Evolutionary conservation across 495 filamentous ascomycete species (phyloP), one percentile per base, ranked within the genome.

Genomic region (Hypoxylon trugodes): DNA sequence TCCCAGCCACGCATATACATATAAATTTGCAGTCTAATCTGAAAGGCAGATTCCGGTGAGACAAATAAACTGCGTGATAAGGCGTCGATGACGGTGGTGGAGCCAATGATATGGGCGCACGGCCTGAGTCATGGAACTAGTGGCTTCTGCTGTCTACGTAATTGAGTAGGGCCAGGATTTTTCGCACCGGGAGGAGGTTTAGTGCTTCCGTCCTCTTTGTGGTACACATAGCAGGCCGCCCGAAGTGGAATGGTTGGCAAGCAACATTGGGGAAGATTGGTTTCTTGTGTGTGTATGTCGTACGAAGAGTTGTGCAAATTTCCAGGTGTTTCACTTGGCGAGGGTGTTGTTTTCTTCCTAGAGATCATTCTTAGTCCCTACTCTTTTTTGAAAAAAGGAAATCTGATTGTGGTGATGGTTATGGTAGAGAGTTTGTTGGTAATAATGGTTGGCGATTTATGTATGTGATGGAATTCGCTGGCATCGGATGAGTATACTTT

Each of bases 301-400:
- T 46, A 66, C 63, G 46, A 41, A 45, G 1, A 15, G 57, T 58
- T 12, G 57, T 61, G 40, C 63, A 52, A 66, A 66, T 66, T 57
- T 66, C 63, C 52, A 66, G 51, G 9, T 66, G 63, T 66, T 66
- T 66, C 63, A 66, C 57, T 61, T 66, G 25, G 45, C 51, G 63
- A 66, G 46, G 18, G 21, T 45, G 45, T 52, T n/a, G n/a, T n/a
- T 51, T 55, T 57, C 57, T 53, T 58, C 43, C 56, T 33, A 40
- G 32, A 38, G 32, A 55, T 37, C 36, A 46, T 41, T 46, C 33
- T 46, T 52, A 9, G 48, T 12, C 48, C n/a, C 37, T 28, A 26
- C 10, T 8, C 12, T 21, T 45, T n/a, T 10, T 5, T 37, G 47
- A 24, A 28, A 16, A 24, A 28, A 16, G 13, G 19, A 57, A 37